Conservation (phyloP, 2,329 filamentous ascomycete genomes). For the Emmonsia crescens region DNA sequence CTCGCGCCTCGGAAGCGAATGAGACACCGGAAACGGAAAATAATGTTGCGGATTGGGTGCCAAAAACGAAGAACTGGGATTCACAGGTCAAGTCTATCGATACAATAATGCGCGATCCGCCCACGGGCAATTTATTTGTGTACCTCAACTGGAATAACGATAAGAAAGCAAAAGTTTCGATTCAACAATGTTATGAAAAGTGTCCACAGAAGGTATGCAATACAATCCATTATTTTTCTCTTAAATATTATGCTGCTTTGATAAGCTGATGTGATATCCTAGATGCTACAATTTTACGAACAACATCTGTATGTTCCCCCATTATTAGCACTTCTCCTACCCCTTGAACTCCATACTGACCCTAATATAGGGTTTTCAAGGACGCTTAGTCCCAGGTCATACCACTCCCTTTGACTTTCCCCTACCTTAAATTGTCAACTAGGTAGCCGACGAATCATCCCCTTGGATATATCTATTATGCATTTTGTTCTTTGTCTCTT, state of each 20-base stretch:
- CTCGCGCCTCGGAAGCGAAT: slow-evolving; percentile 14
- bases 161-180: slow-evolving; percentile 32
- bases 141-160: slow-evolving; percentile 36
- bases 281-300: slow-evolving; percentile 42
- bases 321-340: neutral
- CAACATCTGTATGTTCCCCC: slow-evolving; percentile 32
- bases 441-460: neutral
- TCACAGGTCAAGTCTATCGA: slow-evolving; percentile 31
- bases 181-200: slow-evolving; percentile 32
- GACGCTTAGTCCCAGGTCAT: slow-evolving; percentile 15
- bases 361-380: slow-evolving; percentile 25
- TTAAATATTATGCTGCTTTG: neutral
- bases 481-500: neutral
- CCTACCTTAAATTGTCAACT: neutral
- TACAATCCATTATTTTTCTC: neutral
- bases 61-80: slow-evolving; percentile 35
- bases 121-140: slow-evolving; percentile 25
- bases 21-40: slow-evolving; percentile 16
- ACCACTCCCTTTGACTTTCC: neutral
- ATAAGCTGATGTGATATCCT: neutral
- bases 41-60: slow-evolving; percentile 26
- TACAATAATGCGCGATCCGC: slow-evolving; percentile 31
- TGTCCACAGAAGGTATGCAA: slow-evolving; percentile 33
- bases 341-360: slow-evolving; percentile 8
- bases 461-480: neutral